Conservation (phyloP, 2,329 filamentous ascomycete genomes). For the Calonectria hongkongensis region DNA sequence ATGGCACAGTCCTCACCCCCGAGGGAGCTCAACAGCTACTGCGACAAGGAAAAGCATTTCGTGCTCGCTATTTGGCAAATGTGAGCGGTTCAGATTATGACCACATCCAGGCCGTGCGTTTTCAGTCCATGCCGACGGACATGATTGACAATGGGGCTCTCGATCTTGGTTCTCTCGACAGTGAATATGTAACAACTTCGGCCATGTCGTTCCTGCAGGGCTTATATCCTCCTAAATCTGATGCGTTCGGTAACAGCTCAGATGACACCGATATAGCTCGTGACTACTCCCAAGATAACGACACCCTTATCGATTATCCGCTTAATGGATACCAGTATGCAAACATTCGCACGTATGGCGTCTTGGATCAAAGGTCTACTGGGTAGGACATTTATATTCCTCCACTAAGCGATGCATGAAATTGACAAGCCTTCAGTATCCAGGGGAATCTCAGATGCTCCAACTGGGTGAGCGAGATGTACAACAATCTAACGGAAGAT, state of each 20-base stretch:
- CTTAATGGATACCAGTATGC: conserved; percentile 89
- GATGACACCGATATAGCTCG: conserved; percentile 66
- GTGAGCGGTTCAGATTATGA: conserved; percentile 52
- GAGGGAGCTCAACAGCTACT: conserved; percentile 72
- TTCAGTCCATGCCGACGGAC: conserved; percentile 64
- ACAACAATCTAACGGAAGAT: conserved; percentile 52
- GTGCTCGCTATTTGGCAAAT: conserved; percentile 68
- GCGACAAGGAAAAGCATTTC: conserved; percentile 68
- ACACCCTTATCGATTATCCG: conserved; percentile 77
- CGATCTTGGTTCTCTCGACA: conserved; percentile 62
- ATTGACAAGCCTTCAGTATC: conserved; percentile 55
- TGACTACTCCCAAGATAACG: conserved; percentile 47
- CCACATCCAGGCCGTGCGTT: conserved; percentile 57
- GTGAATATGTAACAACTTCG: conserved; percentile 76
- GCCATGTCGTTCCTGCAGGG: conserved; percentile 88
- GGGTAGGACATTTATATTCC: conserved; percentile 61
- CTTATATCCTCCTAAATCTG: conserved; percentile 83
- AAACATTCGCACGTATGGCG: conserved; percentile 74
- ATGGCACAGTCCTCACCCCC: conserved; percentile 67
- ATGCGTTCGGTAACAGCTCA: conserved; percentile 54
- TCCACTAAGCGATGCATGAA: neutral
- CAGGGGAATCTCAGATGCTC: conserved; percentile 63
- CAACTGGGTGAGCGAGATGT: conserved; percentile 59
- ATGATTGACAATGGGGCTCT: conserved; percentile 71
- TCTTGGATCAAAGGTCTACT: conserved; percentile 65